phyloP scores from a whole-genome alignment of 2,329 filamentous ascomycete species.

The Raffaelea deltoideospora region DNA sequence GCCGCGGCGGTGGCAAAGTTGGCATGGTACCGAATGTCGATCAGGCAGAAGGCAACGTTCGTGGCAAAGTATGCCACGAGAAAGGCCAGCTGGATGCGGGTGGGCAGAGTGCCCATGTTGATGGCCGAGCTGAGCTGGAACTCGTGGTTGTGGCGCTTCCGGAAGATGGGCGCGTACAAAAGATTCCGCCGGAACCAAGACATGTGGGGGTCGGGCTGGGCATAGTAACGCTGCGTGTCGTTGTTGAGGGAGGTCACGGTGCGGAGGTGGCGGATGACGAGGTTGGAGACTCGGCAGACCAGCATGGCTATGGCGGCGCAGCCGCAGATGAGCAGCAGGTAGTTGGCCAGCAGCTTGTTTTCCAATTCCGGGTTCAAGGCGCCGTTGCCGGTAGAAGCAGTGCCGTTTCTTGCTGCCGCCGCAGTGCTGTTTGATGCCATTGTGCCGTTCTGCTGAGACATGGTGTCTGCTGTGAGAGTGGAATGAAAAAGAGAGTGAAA shows the following conservation, averaged over 20 bases:
- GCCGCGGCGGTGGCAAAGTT: constrained; percentile 26
- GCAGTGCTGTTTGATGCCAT: constrained; percentile 1
- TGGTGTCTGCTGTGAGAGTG: too few species aligned
- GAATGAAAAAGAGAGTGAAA: too few species aligned
- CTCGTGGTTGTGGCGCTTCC: constrained; percentile 63
- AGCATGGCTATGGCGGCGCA: constrained; percentile 47
- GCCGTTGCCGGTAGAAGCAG: not conserved
- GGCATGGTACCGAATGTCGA: constrained; percentile 44
- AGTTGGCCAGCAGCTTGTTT: constrained; percentile 42
- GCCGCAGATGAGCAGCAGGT: constrained; percentile 49
- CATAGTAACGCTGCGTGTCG: constrained; percentile 68
- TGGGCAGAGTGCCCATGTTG: constrained; percentile 57
- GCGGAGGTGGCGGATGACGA: constrained; percentile 52
- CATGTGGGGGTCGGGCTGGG: constrained; percentile 33
- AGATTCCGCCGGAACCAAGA: constrained; percentile 54
- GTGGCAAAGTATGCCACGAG: constrained; percentile 51
- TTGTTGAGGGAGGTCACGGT: constrained; percentile 63
- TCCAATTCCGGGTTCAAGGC: constrained; percentile 21
- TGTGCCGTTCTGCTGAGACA: not conserved
- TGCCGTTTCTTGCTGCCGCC: constrained; percentile 5
- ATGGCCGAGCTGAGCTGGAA: constrained; percentile 44
- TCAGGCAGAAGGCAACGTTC: constrained; percentile 64
- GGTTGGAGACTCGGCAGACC: constrained; percentile 48
- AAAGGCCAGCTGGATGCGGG: constrained; percentile 60
- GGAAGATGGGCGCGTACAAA: constrained; percentile 55